Conservation (phyloP, 1,284 basidiomycete genomes). For the Waitea zeae region DNA sequence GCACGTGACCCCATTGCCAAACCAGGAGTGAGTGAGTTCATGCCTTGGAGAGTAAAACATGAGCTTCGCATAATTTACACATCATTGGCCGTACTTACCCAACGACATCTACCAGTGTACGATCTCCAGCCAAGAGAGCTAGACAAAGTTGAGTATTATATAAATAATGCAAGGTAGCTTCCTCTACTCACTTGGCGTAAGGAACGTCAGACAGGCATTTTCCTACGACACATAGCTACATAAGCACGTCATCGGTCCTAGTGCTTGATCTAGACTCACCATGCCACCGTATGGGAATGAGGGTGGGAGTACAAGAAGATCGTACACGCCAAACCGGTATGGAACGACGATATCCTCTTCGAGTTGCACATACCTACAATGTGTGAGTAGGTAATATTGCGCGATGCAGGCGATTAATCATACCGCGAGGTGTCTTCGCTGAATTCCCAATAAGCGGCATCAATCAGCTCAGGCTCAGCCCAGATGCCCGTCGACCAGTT, state of each 20-base stretch:
- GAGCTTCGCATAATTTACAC: not conserved
- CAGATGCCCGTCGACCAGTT: constrained; percentile 74
- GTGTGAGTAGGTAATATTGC: not conserved
- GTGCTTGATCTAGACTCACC: constrained; percentile 24
- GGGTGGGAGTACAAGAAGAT: constrained; percentile 74
- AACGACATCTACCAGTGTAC: constrained; percentile 31
- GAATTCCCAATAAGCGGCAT: constrained; percentile 78
- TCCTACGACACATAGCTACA: constrained; percentile 24
- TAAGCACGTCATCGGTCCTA: constrained; percentile 3
- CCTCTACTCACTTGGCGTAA: constrained; percentile 56
- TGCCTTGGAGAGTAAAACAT: constrained; percentile 27
- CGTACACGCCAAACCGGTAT: constrained; percentile 85
- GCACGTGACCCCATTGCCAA: constrained; percentile 73
- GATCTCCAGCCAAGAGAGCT: constrained; percentile 73
- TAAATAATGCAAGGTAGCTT: not conserved
- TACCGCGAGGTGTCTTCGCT: constrained; percentile 67
- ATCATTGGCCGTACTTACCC: not conserved
- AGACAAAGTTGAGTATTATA: constrained; percentile 1
- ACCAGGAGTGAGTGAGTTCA: constrained; percentile 69
- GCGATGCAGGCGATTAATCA: constrained; percentile 3
- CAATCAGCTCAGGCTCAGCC: constrained; percentile 76
- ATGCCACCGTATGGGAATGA: constrained; percentile 90
- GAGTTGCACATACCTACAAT: constrained; percentile 46
- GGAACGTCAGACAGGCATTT: constrained; percentile 74
- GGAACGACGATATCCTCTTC: constrained; percentile 62